Evolutionary conservation across 495 filamentous ascomycete genomes (phyloP), one percentile per base, ranked within the genome.

Genomic region (Chlorociboria aeruginascens): DNA sequence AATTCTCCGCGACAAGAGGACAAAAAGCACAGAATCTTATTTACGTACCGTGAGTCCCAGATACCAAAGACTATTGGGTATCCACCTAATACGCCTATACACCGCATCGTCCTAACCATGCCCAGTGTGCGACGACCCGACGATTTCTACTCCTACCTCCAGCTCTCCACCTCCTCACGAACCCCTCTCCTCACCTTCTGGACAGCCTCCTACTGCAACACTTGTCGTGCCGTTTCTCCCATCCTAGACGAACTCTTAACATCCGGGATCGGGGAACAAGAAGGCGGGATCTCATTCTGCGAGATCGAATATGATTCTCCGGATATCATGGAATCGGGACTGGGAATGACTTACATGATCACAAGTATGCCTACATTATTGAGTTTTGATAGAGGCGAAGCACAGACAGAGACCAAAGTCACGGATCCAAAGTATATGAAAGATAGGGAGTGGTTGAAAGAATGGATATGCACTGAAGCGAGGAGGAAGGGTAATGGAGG

Each of bases 151-250:
- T 78, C 69, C 33, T 72, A 82, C 49, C 71, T 73, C 25, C 70
- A 73, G 14, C 68, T 79, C 37, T 76, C 77, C 0, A 69, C 79
- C 2, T 70, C 73, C n/a, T 64, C 68, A 8, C 63, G 70, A 16
- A 69, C 63, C n/a, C 76, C 81, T 6, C 64, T 86, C 6, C 65
- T 86, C 31, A 85, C 82, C 1, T 63, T 85, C 11, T 86, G 82
- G 82, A 83, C 78, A 1, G 71, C 82, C 0, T 77, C 74, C 8
- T 85, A 71, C 62, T 85, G 80, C 59, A 58, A 70, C 7, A 74
- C 73, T 8, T 86, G 81, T 62, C 65, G 65, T 25, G 53, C 61
- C 12, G 69, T 83, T 14, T 64, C 63, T 3, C 78, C 79, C 6
- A 53, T 82, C 8, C 14, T 86, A 0, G 54, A 61, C 17, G 59